Conservation (phyloP, 805 yeast species). For the Lachancea mirantina region DNA sequence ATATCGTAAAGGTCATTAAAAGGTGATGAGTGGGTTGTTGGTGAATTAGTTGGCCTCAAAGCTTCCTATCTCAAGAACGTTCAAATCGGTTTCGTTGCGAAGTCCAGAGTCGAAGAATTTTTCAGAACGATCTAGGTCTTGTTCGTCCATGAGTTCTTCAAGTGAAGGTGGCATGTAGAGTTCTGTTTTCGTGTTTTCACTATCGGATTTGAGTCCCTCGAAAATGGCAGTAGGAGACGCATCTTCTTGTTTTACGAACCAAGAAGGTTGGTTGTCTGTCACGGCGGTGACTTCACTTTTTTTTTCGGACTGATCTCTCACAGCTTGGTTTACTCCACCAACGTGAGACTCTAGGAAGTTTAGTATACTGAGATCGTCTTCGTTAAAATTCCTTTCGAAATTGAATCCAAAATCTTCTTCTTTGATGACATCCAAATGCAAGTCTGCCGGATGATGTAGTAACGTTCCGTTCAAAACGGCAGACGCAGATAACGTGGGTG, state of each 20-base stretch:
- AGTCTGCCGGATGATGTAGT: slow-evolving; percentile 4
- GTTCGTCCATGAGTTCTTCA: slow-evolving; percentile 31
- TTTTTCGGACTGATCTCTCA: slow-evolving; percentile 3
- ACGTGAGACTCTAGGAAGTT: slow-evolving; percentile 10
- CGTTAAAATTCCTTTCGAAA: slow-evolving; percentile 8
- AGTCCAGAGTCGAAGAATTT: too few species aligned
- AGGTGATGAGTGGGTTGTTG: too few species aligned
- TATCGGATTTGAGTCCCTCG: slow-evolving; percentile 2
- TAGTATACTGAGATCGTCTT: slow-evolving; percentile 10
- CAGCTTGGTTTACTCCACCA: not conserved
- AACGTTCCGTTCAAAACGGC: too few species aligned
- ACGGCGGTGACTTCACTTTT: slow-evolving; percentile 2
- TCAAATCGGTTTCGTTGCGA: slow-evolving; percentile 5
- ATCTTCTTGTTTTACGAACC: slow-evolving; percentile 7
- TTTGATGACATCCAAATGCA: slow-evolving; percentile 10
- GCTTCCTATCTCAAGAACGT: slow-evolving; percentile 3
- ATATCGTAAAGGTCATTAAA: too few species aligned
- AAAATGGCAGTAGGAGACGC: slow-evolving; percentile 1
- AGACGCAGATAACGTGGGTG: too few species aligned
- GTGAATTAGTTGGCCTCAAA: not conserved
- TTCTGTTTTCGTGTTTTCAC: slow-evolving; percentile 1
- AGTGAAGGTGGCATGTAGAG: slow-evolving; percentile 26
- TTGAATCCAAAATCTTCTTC: slow-evolving; percentile 10
- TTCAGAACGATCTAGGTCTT: slow-evolving; percentile 11
- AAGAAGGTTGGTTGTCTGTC: slow-evolving; percentile 3